Base-by-base conservation (phyloP, 1,284 basidiomycete species). In the Filobasidium uniguttulatum region DNA sequence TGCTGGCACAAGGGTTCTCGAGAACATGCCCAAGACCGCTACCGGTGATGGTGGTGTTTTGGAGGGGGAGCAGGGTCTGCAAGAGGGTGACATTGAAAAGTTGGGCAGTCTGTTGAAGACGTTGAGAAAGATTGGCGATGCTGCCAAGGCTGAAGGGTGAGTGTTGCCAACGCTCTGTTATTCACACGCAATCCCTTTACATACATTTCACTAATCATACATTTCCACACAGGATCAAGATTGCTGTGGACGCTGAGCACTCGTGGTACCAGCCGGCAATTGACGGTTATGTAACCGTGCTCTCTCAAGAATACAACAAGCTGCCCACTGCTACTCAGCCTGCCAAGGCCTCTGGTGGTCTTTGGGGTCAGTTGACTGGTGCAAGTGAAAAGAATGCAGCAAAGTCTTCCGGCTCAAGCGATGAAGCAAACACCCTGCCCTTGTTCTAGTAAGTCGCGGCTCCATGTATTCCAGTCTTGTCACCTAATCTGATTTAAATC, bases 171-270 rank as follows among this genome's bases (percentile, higher is more conserved):
- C 31, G 9, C 31, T 33, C 31, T n/a, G n/a, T 9, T 33, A 33
- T 33, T 9, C n/a, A n/a, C n/a, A n/a, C n/a, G n/a, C n/a, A n/a
- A n/a, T n/a, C 31, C n/a, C n/a, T 33, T 34, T 20, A 47, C 14
- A 49, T 45, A 44, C 20, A 33, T 5, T 9, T 5, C 26, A 34
- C 43, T 34, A 28, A 29, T 45, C 55, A 56, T 44, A 56, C 44
- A n/a, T n/a, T 31, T 28, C n/a, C 17, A n/a, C 20, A 9, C 46
- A 65, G 65, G 19, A 62, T 69, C 48, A 60, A 62, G 57, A 69
- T 91, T 34, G 77, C 84, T 45, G 72, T 91, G 40, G 87, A 90
- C 60, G 86, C 87, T 5, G 87, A 91, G 62, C 77, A 87, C 62
- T 65, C 60, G 49, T 83, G 81, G 81, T 86, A 83, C 60, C 82